Evolutionary conservation across 805 yeast genomes (phyloP).

Genomic region (Wickerhamomyces tratensis): DNA sequence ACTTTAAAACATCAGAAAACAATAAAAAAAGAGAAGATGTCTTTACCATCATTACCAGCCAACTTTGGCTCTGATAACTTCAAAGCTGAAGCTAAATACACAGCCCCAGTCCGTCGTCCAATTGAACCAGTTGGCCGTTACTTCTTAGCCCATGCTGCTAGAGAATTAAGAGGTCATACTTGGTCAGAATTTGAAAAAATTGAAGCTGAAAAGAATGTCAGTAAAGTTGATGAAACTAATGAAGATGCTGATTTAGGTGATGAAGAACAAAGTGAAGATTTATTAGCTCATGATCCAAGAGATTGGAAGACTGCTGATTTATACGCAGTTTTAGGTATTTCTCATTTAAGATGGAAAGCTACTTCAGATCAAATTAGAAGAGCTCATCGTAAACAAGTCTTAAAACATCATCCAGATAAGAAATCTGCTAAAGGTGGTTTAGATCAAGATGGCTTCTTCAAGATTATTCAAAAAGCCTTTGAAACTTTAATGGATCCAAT

Average conservation of each 20-base stretch:
- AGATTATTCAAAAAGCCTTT: constrained; percentile 93
- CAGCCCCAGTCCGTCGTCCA: constrained; percentile 65
- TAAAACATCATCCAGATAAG: constrained; percentile 98
- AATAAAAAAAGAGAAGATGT: constrained; percentile 17
- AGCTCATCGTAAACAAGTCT: constrained; percentile 94
- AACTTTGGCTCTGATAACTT: constrained; percentile 39
- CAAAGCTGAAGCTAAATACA: constrained; percentile 38
- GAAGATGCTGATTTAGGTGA: constrained; percentile 55
- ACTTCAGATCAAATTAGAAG: constrained; percentile 88
- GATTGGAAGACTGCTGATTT: constrained; percentile 97
- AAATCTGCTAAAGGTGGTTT: constrained; percentile 80
- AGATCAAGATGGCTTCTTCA: constrained; percentile 94
- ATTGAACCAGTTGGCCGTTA: constrained; percentile 96
- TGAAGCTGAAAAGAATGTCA: constrained; percentile 84
- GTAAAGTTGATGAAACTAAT: constrained; percentile 49
- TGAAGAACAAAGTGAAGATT: constrained; percentile 57
- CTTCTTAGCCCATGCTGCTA: constrained; percentile 92
- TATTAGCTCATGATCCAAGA: constrained; percentile 88
- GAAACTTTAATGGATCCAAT: constrained; percentile 79
- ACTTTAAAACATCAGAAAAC: not conserved
- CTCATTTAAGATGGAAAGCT: constrained; percentile 85
- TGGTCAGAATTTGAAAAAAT: constrained; percentile 96
- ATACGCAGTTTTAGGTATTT: constrained; percentile 91
- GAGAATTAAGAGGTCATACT: constrained; percentile 93
- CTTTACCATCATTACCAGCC: constrained; percentile 46